A percentile compares a stretch with the other conserved stretches of the same genome.
Conservation (phyloP, 148 eudicot species). For the Gaultheria prostrata region DNA sequence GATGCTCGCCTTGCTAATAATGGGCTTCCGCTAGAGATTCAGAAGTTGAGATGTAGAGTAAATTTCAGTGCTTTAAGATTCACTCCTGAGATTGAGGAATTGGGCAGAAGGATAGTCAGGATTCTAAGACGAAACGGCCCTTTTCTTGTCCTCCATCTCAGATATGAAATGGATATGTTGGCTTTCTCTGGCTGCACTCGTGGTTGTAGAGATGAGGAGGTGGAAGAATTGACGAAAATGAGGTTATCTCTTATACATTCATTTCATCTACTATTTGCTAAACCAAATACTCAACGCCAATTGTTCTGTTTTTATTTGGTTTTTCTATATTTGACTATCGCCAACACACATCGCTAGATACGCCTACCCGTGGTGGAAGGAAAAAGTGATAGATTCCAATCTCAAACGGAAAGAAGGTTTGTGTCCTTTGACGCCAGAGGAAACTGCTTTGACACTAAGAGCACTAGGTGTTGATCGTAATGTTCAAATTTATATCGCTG, state of each 20-base stretch:
- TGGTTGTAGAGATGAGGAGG: conserved; percentile 60
- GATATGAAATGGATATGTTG: conserved; percentile 84
- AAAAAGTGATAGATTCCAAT: conserved; percentile 63
- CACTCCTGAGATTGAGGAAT: conserved; percentile 64
- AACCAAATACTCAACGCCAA: background rate
- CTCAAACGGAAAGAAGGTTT: conserved; percentile 64
- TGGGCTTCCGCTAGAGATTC: conserved; percentile 55
- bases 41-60: conserved; percentile 64
- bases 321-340: background rate
- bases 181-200: conserved; percentile 81
- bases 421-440: conserved; percentile 79
- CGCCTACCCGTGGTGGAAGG: conserved; percentile 88
- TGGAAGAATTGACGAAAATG: conserved; percentile 63
- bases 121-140: conserved; percentile 58
- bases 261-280: background rate
- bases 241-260: conserved; percentile 33
- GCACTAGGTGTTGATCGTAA: conserved; percentile 57
- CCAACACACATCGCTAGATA: conserved; percentile 35
- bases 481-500: conserved; percentile 65
- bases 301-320: conserved; percentile 6
- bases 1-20: conserved; percentile 77
- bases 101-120: conserved; percentile 55
- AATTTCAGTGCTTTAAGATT: conserved; percentile 59
- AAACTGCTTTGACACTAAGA: conserved; percentile 51
- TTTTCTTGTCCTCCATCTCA: conserved; percentile 65